Evolutionary conservation across 2,329 filamentous ascomycete species (phyloP).

Genomic region (Fusarium armeniacum): DNA sequence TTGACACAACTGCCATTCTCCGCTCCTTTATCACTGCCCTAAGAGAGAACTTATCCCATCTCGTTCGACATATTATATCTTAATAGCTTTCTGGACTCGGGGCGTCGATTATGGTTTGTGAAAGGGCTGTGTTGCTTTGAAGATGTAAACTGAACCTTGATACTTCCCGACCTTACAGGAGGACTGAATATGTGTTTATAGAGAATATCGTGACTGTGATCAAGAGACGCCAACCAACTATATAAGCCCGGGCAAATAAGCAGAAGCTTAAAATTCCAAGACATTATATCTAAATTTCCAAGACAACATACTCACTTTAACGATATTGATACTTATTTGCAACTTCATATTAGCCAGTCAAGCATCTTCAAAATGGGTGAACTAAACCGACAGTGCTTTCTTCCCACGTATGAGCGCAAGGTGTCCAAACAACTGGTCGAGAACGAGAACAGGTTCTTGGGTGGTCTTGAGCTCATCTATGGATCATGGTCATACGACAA

Average conservation of each 20-base stretch:
- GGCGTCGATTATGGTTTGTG: not conserved
- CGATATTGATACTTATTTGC: accelerated
- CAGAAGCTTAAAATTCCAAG: not conserved
- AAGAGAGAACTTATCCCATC: not conserved
- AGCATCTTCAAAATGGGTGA: not conserved
- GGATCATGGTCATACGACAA: not conserved
- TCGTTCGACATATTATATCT: not conserved
- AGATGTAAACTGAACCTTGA: not conserved
- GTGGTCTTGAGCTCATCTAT: not conserved
- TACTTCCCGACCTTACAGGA: accelerated
- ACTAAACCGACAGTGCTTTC: not conserved
- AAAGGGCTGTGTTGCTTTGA: accelerated
- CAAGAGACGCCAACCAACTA: not conserved
- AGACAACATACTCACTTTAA: not conserved
- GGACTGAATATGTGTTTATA: accelerated
- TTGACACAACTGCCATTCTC: not conserved
- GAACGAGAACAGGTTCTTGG: not conserved
- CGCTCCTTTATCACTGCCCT: not conserved
- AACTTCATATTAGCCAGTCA: accelerated
- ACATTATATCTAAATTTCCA: not conserved
- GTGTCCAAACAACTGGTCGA: not conserved
- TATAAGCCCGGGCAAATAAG: not conserved
- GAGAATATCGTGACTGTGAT: accelerated
- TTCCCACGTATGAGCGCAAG: not conserved
- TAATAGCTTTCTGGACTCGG: not conserved